phyloP scores from a whole-genome alignment of 1,284 basidiomycete species.

The Papiliotrema fonsecae region DNA sequence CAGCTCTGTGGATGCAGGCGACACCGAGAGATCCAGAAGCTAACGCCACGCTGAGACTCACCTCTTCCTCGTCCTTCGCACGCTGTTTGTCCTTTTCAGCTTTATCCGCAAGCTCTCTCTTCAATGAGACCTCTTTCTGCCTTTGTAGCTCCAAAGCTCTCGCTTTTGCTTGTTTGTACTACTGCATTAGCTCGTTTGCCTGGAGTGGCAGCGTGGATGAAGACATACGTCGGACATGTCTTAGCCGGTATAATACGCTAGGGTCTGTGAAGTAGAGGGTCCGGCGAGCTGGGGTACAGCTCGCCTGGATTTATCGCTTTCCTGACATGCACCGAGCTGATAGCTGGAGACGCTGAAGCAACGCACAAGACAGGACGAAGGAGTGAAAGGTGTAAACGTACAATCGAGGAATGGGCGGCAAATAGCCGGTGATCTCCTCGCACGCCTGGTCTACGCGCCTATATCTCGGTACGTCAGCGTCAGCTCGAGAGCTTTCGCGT shows the following conservation, averaged over 20 bases:
- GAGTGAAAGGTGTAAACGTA: no score
- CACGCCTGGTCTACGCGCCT: background rate
- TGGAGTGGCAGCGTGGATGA: background rate
- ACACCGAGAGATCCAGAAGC: background rate
- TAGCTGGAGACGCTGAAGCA: background rate
- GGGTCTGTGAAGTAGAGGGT: no score
- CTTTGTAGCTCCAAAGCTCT: conserved; percentile 34
- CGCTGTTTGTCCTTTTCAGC: conserved; percentile 30
- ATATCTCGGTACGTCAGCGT: no score
- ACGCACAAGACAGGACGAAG: no score
- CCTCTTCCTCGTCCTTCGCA: conserved; percentile 39
- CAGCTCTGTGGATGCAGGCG: background rate
- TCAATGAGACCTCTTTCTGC: conserved; percentile 33
- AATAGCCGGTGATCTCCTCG: no score
- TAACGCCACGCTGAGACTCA: conserved; percentile 14
- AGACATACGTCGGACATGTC: conserved; percentile 29
- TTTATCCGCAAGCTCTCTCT: conserved; percentile 33
- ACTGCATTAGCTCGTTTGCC: background rate
- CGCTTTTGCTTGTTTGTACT: conserved; percentile 40
- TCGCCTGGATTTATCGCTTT: background rate
- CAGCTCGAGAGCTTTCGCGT: background rate
- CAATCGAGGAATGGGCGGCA: no score
- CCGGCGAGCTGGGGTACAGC: no score
- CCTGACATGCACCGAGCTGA: background rate
- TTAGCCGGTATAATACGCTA: no score